Evolutionary conservation across 2,329 filamentous ascomycete species (phyloP), one percentile per base, ranked within the genome.

Genomic region (Cladosporium sp.): DNA sequence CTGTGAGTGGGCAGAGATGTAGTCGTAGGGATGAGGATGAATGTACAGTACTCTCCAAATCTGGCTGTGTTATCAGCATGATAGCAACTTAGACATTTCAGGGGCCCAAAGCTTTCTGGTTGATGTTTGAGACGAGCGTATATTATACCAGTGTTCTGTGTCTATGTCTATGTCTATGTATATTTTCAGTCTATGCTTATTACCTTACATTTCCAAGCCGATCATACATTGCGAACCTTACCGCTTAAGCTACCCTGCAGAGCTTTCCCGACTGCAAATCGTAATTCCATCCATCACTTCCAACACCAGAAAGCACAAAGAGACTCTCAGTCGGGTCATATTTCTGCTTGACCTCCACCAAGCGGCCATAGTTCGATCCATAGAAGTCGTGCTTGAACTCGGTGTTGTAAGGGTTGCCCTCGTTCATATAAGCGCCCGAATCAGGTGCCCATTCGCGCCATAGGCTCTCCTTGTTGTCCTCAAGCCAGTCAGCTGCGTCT

Each of bases 401-500:
- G 16, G 72, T 68, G 60, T 77, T 76, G 43, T 76, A 72, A 3
- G 72, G 66, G 64, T 76, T 66, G 59, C 79, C 83, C 70, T 83
- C 82, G 67, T 82, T 84, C 66, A 83, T 70, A 69, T 84, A 84
- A 5, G 79, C 76, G 23, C 78, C 39, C 75, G 78, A 46, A 75
- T 78, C n/a, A 73, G 80, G 74, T 5, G 79, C 76, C 26, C 85
- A 71, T 11, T 79, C 67, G 49, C 75, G 76, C 70, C 70, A 75
- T 49, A 70, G 54, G 21, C 25, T 58, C 57, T 74, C 71, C 16
- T 70, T 69, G 2, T 58, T 46, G 18, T 70, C 59, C 8, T 71
- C 67, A 1, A 70, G 56, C 69, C 69, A 74, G 1, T 66, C 58
- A 3, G 67, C 67, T 10, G 64, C 65, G 21, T 48, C 30, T 2